These are phyloP conservation scores for Rosa rugosa DNA, from an alignment of 306 rosid genomes.

Conservation along the genomic window DNA sequence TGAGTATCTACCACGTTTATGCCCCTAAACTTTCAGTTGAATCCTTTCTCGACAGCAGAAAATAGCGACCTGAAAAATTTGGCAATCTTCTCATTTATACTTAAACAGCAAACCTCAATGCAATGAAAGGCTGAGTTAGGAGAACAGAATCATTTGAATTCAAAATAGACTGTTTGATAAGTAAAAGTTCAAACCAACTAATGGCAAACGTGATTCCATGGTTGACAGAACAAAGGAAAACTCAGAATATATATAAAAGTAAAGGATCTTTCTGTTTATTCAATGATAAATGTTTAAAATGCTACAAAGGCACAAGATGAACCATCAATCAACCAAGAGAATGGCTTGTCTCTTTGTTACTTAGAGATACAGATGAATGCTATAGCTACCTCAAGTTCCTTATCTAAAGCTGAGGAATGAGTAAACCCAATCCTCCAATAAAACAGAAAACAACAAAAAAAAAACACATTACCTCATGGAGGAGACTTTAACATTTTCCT, in stretches of 20 bases:
- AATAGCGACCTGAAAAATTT: neutral
- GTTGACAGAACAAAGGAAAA: neutral
- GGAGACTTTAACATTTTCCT: neutral
- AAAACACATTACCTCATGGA: conserved; percentile 23
- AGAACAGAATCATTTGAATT: neutral
- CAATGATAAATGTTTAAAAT: neutral
- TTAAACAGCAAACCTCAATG: neutral
- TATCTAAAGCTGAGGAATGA: conserved; percentile 26
- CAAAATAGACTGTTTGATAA: neutral
- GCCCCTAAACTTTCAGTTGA: neutral
- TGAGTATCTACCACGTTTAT: neutral
- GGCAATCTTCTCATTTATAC: neutral
- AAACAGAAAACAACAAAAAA: neutral
- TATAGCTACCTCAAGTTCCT: conserved; percentile 28
- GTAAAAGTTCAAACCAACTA: neutral
- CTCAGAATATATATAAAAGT: neutral
- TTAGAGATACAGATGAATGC: conserved; percentile 33
- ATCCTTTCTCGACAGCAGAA: neutral
- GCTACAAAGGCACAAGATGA: neutral
- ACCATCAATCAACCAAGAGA: conserved; percentile 21
- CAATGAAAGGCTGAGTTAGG: neutral
- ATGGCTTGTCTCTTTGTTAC: conserved; percentile 17
- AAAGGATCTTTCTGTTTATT: neutral
- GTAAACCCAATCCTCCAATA: neutral
- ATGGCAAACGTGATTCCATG: neutral